These are phyloP conservation scores for Letharia columbiana DNA, from an alignment of 495 filamentous ascomycete species.

Conservation along the genomic window DNA sequence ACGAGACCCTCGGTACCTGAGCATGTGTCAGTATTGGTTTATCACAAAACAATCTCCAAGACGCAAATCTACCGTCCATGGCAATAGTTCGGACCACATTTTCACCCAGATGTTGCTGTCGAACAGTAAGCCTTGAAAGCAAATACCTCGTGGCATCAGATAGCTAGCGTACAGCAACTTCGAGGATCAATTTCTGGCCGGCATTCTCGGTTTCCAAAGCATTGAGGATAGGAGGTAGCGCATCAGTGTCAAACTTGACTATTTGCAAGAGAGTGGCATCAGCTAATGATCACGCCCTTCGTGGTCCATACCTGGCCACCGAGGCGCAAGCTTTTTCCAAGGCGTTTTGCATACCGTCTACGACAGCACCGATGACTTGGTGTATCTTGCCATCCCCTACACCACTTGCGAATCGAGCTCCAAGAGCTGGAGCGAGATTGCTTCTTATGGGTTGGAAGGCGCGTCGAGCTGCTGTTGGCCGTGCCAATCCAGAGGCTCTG, in stretches of 20 bases:
- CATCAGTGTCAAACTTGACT: slow-evolving; percentile 93
- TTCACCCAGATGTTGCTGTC: slow-evolving; percentile 97
- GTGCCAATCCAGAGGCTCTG: slow-evolving; percentile 66
- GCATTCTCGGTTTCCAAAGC: slow-evolving; percentile 84
- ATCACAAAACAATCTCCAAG: neutral
- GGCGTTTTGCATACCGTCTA: slow-evolving; percentile 48
- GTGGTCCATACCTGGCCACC: neutral
- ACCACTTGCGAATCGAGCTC: slow-evolving; percentile 63
- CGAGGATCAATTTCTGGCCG: slow-evolving; percentile 90
- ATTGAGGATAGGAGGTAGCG: slow-evolving; percentile 95
- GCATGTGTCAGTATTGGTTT: slow-evolving; percentile 1
- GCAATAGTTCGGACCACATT: slow-evolving; percentile 99
- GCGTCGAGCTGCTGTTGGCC: slow-evolving; percentile 61
- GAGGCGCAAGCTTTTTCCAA: slow-evolving; percentile 27
- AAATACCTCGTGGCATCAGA: neutral
- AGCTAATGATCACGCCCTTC: slow-evolving; percentile 32
- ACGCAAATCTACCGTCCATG: slow-evolving; percentile 81
- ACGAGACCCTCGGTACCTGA: slow-evolving; percentile 97
- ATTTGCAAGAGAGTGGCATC: slow-evolving; percentile 35
- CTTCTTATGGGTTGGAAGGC: slow-evolving; percentile 55
- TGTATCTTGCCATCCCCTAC: slow-evolving; percentile 71
- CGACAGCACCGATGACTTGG: slow-evolving; percentile 70
- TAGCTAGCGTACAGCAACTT: slow-evolving; percentile 76
- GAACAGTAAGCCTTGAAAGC: slow-evolving; percentile 14
- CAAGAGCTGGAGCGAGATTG: slow-evolving; percentile 50